A percentile compares a stretch with the other conserved stretches of the same genome.
These are phyloP conservation scores for Solanum arcanum DNA, from an alignment of 257 asterid species.

Conservation along the genomic window DNA sequence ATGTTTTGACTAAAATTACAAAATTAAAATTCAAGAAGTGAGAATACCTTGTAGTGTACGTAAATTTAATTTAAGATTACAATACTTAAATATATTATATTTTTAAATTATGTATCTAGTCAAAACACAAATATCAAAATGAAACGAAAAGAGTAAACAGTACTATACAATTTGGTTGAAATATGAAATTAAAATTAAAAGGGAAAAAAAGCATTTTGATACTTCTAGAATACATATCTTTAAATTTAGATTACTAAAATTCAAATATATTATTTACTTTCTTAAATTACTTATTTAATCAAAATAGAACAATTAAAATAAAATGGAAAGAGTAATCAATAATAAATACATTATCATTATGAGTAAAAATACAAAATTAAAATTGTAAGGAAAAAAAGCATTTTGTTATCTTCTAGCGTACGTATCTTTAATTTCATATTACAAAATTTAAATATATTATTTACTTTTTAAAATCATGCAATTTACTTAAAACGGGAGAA, in stretches of 20 bases:
- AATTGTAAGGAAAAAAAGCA: not conserved
- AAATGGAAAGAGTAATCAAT: too few species aligned
- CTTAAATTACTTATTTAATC: too few species aligned
- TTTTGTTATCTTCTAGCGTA: not conserved
- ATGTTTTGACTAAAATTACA: not conserved
- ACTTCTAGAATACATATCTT: too few species aligned
- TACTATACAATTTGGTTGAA: too few species aligned
- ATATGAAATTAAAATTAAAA: too few species aligned
- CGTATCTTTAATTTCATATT: not conserved
- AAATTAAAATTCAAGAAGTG: not conserved
- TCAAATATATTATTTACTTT: too few species aligned
- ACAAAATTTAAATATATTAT: not conserved
- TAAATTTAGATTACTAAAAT: too few species aligned
- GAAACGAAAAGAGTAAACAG: too few species aligned
- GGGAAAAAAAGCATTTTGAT: too few species aligned
- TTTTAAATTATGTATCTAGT: not conserved
- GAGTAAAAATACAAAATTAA: not conserved
- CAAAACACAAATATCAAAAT: not conserved
- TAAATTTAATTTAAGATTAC: not conserved
- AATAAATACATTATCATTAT: not conserved
- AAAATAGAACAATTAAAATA: accelerated
- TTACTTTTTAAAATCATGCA: not conserved
- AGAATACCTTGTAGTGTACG: not conserved
- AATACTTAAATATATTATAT: not conserved
- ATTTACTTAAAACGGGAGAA: not conserved